Base-by-base conservation (phyloP, 805 yeast genomes). In the Zygoascus bituminiphila region DNA sequence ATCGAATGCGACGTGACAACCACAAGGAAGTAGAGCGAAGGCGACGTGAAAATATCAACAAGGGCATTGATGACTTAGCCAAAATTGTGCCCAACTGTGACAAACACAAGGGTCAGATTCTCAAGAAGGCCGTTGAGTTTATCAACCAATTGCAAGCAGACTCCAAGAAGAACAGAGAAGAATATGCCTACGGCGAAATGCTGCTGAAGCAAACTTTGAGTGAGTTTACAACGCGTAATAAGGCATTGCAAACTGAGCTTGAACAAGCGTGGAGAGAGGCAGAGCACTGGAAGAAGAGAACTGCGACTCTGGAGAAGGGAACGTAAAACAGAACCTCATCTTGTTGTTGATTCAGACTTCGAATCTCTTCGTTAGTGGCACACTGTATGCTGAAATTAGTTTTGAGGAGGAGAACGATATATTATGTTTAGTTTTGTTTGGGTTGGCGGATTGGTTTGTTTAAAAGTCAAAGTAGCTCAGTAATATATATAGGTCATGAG, bases 21-120 rank as follows among this genome's bases (percentile, higher is more conserved):
- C 98, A 93, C 71, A 89, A 88, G 67, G 96, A 89, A 67, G 97
- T 89, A 20, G 97, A 89, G 69, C 77, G 95, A 62, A 79, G 96
- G 58, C 78, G 97, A 66, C 78, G 97, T 61, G 95, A 88, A 63
- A 78, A 81, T 42, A 89, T 89, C 62, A 89, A 88, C 67, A 70
- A 74, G 38, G 96, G 96, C n/a, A 88, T 89, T 61, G 80, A 79
- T 58, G 86, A 81, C 57, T 73, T 89, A 57, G 84, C 89, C 26
- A 78, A 78, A 21, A 65, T 89, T 51, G 77, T 89, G 48, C 96
- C 96, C 15, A 79, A 86, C 12, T 78, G 81, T 44, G 96, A 88
- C 61, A 78, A 86, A 48, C 91, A 91, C 67, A 93, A 93, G 72
- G 84, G 97, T 15, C 91, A 88, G 63, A 86, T 91, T 51, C 73